A percentile compares a stretch with the other conserved stretches of the same genome.
phyloP scores from a whole-genome alignment of 495 filamentous ascomycete species.

The Penicillium tannophilum region DNA sequence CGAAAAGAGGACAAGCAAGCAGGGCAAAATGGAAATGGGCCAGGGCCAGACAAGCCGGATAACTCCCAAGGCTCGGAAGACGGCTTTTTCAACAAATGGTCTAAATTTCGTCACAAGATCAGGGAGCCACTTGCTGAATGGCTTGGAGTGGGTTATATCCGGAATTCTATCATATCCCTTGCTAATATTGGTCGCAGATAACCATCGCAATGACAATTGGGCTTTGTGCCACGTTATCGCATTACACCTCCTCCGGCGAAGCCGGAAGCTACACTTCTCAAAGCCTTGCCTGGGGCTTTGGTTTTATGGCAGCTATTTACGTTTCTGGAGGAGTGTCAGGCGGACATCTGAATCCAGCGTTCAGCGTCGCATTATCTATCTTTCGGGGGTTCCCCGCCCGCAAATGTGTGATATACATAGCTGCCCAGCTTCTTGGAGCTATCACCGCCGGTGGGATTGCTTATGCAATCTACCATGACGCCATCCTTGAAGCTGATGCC shows the following conservation, averaged over 20 bases:
- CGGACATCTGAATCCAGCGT: conserved; percentile 22
- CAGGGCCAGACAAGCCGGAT: not conserved
- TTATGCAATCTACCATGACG: conserved; percentile 21
- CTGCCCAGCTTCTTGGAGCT: conserved; percentile 18
- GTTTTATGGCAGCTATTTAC: conserved; percentile 26
- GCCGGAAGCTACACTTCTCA: conserved; percentile 16
- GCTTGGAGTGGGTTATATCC: conserved; percentile 15
- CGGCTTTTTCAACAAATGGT: conserved; percentile 23
- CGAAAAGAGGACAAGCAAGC: conserved; percentile 8
- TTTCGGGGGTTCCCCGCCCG: conserved; percentile 23
- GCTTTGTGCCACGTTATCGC: conserved; percentile 15
- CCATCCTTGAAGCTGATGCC: conserved; percentile 15
- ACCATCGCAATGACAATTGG: conserved; percentile 22
- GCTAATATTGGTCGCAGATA: conserved; percentile 16
- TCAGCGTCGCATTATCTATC: conserved; percentile 18
- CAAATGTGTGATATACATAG: conserved; percentile 16
- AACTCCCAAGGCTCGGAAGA: conserved; percentile 6
- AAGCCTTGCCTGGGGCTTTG: conserved; percentile 21
- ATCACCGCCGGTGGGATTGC: conserved; percentile 20
- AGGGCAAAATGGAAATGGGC: conserved; percentile 6
- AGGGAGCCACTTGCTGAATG: conserved; percentile 24
- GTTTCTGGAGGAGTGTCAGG: conserved; percentile 21
- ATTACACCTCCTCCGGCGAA: conserved; percentile 12
- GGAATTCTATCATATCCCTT: not conserved
- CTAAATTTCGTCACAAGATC: conserved; percentile 14